Evolutionary conservation across 2,329 filamentous ascomycete species (phyloP).

Genomic region (Penicillium sumatraense): DNA sequence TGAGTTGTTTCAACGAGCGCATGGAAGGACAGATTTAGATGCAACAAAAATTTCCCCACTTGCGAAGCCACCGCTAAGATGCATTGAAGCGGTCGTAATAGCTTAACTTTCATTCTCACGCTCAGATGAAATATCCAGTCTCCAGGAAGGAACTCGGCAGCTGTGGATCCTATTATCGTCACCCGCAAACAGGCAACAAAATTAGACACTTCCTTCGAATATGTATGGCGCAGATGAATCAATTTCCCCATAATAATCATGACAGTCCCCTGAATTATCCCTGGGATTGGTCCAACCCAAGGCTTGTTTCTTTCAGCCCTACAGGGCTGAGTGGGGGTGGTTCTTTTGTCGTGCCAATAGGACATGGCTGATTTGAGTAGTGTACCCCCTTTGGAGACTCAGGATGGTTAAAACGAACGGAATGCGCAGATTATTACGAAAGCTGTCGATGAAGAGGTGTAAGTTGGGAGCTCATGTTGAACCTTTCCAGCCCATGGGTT

Average conservation of each 20-base stretch:
- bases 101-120: too few species aligned
- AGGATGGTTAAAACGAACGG: background rate
- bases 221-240: background rate
- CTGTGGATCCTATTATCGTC: slow-evolving; percentile 1
- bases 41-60: too few species aligned
- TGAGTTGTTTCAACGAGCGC: too few species aligned
- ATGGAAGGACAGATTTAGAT: too few species aligned
- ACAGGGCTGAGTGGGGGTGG: background rate
- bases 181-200: background rate
- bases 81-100: too few species aligned
- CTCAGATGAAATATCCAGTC: background rate
- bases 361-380: background rate
- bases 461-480: background rate
- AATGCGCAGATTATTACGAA: slow-evolving; percentile 1
- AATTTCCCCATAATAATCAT: background rate
- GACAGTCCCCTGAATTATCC: background rate
- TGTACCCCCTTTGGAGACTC: background rate
- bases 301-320: slow-evolving; percentile 3
- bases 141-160: background rate
- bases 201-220: background rate
- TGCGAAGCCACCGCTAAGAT: too few species aligned
- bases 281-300: background rate
- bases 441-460: background rate
- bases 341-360: background rate
- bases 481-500: background rate